Evolutionary conservation across 768 basidiomycete species (phyloP).

Genomic region (Bullera alba): DNA sequence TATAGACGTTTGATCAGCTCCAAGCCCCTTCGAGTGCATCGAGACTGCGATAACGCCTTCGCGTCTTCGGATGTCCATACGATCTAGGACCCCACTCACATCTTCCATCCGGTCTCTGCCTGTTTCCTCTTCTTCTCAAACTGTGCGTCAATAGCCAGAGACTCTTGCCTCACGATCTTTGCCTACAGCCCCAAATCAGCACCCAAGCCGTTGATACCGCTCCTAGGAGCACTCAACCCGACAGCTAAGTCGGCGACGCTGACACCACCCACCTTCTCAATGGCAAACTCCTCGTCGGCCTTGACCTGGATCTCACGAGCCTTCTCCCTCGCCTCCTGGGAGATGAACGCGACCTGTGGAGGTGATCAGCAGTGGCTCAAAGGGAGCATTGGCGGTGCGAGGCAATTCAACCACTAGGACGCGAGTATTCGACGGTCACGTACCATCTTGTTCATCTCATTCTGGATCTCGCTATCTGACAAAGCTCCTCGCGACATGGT

Average conservation of each 20-base stretch:
- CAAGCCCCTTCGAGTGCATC: background rate
- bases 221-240: no score
- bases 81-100: constrained; percentile 55
- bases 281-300: constrained; percentile 97
- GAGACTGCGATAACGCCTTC: background rate
- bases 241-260: background rate
- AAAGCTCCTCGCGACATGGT: constrained; percentile 67
- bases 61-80: background rate
- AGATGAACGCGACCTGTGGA: constrained; percentile 87
- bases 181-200: constrained; percentile 54
- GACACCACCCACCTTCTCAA: constrained; percentile 67
- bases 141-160: constrained; percentile 84
- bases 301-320: constrained; percentile 94
- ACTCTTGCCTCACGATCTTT: constrained; percentile 93
- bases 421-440: constrained; percentile 26
- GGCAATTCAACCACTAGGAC: no score
- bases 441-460: constrained; percentile 99
- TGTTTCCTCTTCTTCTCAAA: constrained; percentile 96
- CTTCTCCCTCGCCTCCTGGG: constrained; percentile 96
- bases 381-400: no score
- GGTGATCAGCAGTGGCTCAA: no score
- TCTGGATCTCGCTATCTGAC: constrained; percentile 90
- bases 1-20: constrained; percentile 40
- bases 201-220: background rate
- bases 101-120: constrained; percentile 89